Percentiles rank a stretch among this genome's conserved stretches.
phyloP scores from a whole-genome alignment of 2,329 filamentous ascomycete genomes.

The Berkeleyomyces rouxiae region DNA sequence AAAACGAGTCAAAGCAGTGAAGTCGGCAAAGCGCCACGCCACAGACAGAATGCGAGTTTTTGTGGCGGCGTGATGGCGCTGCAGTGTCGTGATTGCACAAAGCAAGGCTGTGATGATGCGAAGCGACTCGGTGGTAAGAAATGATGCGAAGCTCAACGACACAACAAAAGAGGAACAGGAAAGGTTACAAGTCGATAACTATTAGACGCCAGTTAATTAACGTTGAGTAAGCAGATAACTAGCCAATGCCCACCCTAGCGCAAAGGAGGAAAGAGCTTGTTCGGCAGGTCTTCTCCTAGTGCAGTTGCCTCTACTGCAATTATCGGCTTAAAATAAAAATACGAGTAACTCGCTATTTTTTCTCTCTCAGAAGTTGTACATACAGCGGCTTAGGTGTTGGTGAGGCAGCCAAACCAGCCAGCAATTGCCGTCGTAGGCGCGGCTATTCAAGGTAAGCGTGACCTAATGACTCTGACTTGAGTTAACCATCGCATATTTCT shows the following conservation, averaged over 20 bases:
- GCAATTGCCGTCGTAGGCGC: not conserved
- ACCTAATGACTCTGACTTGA: not conserved
- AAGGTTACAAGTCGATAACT: not conserved
- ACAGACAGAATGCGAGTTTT: conserved; percentile 4
- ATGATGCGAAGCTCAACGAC: too few species aligned
- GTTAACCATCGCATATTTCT: too few species aligned
- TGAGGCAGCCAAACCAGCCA: not conserved
- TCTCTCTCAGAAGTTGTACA: too few species aligned
- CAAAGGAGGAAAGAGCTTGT: not conserved
- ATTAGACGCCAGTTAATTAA: not conserved
- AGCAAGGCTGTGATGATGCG: conserved; percentile 7
- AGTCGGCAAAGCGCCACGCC: not conserved
- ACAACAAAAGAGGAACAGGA: not conserved
- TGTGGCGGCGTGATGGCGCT: conserved; percentile 12
- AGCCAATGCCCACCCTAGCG: not conserved
- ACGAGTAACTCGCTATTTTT: too few species aligned
- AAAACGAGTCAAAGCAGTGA: not conserved
- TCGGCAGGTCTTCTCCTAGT: not conserved
- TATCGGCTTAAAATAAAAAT: not conserved
- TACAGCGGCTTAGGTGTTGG: not conserved
- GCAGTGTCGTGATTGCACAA: conserved; percentile 13
- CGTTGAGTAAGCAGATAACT: not conserved
- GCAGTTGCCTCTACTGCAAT: not conserved
- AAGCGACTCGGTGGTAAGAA: too few species aligned
- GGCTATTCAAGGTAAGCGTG: not conserved